Conservation (phyloP, 164 flowering plant genomes). For the Liquidambar formosana region DNA sequence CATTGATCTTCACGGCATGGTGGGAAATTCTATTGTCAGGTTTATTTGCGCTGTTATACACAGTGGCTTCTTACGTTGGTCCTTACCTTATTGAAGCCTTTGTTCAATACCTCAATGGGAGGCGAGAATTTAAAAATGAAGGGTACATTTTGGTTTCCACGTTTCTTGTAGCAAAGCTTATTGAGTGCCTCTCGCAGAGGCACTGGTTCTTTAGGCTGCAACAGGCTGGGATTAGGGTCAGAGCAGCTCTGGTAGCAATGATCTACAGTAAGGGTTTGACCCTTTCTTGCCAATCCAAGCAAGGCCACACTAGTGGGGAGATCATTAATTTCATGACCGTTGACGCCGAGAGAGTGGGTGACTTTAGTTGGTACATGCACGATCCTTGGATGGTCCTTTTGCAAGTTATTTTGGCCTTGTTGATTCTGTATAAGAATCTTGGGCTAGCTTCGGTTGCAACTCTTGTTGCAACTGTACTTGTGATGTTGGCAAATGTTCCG, state of each 20-base stretch:
- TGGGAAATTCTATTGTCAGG: too few relatives aligned
- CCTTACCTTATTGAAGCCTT: too few relatives aligned
- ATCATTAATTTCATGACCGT: slow-evolving; percentile 74
- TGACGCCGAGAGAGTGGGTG: slow-evolving; percentile 70
- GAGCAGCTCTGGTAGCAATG: slow-evolving; percentile 47
- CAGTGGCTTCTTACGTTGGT: slow-evolving; percentile 55
- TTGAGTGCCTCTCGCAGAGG: too few relatives aligned
- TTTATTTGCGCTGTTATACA: slow-evolving; percentile 33
- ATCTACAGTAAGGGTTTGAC: slow-evolving; percentile 63
- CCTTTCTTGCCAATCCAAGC: too few relatives aligned
- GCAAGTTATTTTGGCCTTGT: slow-evolving; percentile 57
- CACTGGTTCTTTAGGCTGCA: too few relatives aligned
- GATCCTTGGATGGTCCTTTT: slow-evolving; percentile 65
- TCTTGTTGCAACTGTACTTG: slow-evolving; percentile 45
- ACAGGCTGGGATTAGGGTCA: slow-evolving; percentile 44
- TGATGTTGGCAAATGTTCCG: slow-evolving; percentile 65
- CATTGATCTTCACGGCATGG: too few relatives aligned
- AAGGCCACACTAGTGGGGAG: too few relatives aligned
- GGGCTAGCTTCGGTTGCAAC: slow-evolving; percentile 68
- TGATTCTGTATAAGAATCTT: slow-evolving; percentile 61
- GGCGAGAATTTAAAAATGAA: too few relatives aligned
- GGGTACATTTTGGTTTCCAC: too few relatives aligned
- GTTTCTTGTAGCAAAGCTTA: too few relatives aligned
- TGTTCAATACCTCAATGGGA: too few relatives aligned
- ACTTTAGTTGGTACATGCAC: slow-evolving; percentile 63